Base-by-base conservation (phyloP, 2,329 filamentous ascomycete species). In the Aspergillus alliaceus region DNA sequence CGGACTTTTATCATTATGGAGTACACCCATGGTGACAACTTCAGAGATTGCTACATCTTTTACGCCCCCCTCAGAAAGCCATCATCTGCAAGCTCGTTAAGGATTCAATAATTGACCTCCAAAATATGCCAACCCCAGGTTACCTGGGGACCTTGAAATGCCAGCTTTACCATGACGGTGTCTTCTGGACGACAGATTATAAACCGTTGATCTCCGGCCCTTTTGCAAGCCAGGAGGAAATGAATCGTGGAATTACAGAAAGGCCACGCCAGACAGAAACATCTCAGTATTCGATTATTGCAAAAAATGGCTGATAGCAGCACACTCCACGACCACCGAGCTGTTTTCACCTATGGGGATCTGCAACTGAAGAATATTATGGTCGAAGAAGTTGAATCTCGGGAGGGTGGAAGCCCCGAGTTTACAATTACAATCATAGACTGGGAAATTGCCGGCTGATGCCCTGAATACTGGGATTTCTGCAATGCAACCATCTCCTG, bases 311-410 rank as follows among this genome's bases (percentile, higher is more conserved):
- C 65, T 51, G 39, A 60, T 39, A n/a, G n/a, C n/a, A 34, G 40
- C 4, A 65, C 59, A n/a, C 52, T 67, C 29, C 50, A 58, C 34
- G 20, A 22, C 54, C 59, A 65, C 52, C 53, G 56, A 20, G 48
- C 42, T 51, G 57, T 57, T 59, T 62, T 64, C 32, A 64, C 59
- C 22, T 57, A 63, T 27, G 59, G 61, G n/a, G 57, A 62, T 42
- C 59, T 61, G 34, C 61, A 61, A 18, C 57, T 52, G 40, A 59
- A 59, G 56, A 63, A 63, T 34, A 57, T 63, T 44, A 63, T 63
- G 49, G 59, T 61, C 20, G 48, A 59, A 51, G 31, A 47, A 1
- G 52, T 42, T 15, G 39, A 39, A 31, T 31, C 31, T 49, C 46
- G 25, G 8, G 55, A 60, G 27, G 27, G 9, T 37, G 53, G 50